Evolutionary conservation across 1,284 basidiomycete genomes (phyloP).

Genomic region (Apiotrichum gracile): DNA sequence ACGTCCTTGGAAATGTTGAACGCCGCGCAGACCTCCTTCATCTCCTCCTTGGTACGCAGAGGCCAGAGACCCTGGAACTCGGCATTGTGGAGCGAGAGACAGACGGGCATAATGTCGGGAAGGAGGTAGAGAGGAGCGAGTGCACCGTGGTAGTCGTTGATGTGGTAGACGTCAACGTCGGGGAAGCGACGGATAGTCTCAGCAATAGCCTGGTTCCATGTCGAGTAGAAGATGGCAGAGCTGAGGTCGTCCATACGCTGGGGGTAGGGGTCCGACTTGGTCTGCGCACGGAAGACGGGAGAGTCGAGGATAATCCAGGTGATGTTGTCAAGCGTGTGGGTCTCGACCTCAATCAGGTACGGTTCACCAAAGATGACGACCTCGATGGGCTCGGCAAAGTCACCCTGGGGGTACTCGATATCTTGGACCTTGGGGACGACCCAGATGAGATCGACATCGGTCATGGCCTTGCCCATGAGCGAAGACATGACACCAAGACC

Average conservation of each 20-base stretch:
- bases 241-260: constrained; percentile 92
- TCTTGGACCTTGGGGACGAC: constrained; percentile 90
- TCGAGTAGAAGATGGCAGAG: constrained; percentile 92
- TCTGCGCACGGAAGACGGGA: constrained; percentile 90
- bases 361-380: constrained; percentile 92
- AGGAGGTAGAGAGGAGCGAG: constrained; percentile 82
- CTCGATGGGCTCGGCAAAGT: constrained; percentile 83
- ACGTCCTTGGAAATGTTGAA: constrained; percentile 93
- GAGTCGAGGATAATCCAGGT: constrained; percentile 87
- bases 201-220: constrained; percentile 92
- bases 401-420: constrained; percentile 81
- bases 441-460: constrained; percentile 87
- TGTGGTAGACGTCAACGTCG: constrained; percentile 67
- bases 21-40: constrained; percentile 93
- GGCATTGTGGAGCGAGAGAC: constrained; percentile 89
- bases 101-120: constrained; percentile 79
- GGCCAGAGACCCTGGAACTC: constrained; percentile 96
- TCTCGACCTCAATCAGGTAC: constrained; percentile 89
- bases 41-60: constrained; percentile 87
- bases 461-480: constrained; percentile 94
- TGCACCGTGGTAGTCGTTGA: constrained; percentile 80
- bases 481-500: constrained; percentile 94
- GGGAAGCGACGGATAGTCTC: constrained; percentile 76
- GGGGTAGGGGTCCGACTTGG: constrained; percentile 87
- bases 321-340: constrained; percentile 84